Conservation (phyloP, 129 eudicot species). For the Lactuca saligna region DNA sequence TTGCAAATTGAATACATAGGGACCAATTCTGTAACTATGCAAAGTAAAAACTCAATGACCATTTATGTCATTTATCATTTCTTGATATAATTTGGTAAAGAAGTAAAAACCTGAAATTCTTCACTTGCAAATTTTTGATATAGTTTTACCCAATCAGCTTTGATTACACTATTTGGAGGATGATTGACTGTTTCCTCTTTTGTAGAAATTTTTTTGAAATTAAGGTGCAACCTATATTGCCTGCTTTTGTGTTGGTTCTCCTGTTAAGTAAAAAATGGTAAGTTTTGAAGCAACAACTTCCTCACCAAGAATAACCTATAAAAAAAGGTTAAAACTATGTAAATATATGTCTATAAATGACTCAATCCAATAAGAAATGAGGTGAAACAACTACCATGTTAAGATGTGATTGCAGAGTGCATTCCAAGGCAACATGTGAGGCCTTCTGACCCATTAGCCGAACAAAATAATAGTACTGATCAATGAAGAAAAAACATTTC, state of each 20-base stretch:
- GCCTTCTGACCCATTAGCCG: constrained; percentile 96
- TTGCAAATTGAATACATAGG: too few relatives aligned
- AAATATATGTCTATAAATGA: neutral
- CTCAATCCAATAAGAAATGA: neutral
- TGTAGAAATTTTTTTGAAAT: neutral
- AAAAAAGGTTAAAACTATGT: neutral
- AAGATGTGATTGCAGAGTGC: constrained; percentile 97
- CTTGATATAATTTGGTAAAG: neutral
- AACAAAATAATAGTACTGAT: constrained; percentile 87
- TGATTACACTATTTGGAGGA: neutral
- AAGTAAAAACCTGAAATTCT: neutral
- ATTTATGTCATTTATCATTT: too few relatives aligned
- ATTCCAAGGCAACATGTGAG: constrained; percentile 95
- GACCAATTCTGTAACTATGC: too few relatives aligned
- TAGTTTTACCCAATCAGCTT: neutral
- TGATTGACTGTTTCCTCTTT: neutral
- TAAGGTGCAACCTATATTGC: neutral
- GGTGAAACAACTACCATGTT: constrained; percentile 59
- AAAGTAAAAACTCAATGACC: too few relatives aligned
- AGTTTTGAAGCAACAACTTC: constrained; percentile 93
- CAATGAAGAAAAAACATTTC: constrained; percentile 10
- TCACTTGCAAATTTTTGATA: neutral
- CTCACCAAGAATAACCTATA: constrained; percentile 91
- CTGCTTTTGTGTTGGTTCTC: neutral
- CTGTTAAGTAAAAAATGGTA: constrained; percentile 86